phyloP scores from a whole-genome alignment of 2,329 filamentous ascomycete genomes.

The Geoglossum cookeanum region DNA sequence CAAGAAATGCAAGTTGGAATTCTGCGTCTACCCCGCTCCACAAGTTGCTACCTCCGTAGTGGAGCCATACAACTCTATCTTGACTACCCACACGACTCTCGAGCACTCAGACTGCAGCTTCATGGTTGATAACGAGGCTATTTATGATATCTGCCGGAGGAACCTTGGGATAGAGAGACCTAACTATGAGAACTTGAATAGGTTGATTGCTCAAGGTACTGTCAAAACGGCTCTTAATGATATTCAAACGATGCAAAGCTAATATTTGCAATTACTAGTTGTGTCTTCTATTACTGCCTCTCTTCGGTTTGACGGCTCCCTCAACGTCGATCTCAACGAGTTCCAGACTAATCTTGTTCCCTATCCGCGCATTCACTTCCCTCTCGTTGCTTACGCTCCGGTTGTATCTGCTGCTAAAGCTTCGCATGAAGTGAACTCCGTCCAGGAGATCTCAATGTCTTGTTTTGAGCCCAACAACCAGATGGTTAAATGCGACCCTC shows the following conservation, averaged over 20 bases:
- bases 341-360: constrained; percentile 99
- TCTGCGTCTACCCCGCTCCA: constrained; percentile 96
- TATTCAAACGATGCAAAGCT: not conserved
- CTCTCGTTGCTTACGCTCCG: constrained; percentile 86
- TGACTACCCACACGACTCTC: constrained; percentile 95
- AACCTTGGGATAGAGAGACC: constrained; percentile 95
- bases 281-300: constrained; percentile 97
- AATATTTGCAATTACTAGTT: constrained; percentile 32
- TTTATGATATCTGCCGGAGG: constrained; percentile 97
- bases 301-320: constrained; percentile 92
- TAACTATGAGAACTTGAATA: constrained; percentile 97
- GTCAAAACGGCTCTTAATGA: constrained; percentile 1
- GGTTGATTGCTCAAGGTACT: constrained; percentile 85
- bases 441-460: constrained; percentile 94
- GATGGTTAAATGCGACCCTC: constrained; percentile 99
- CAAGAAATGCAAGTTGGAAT: constrained; percentile 99
- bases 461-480: constrained; percentile 99
- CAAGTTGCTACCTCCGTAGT: constrained; percentile 95
- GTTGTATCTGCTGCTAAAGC: constrained; percentile 92
- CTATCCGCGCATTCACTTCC: constrained; percentile 98
- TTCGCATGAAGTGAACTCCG: constrained; percentile 92
- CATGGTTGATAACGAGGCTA: constrained; percentile 99
- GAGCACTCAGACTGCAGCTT: constrained; percentile 99
- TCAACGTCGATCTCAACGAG: constrained; percentile 98
- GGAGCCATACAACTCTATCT: constrained; percentile 98